Percentiles rank a stretch among this genome's conserved stretches.
phyloP scores from a whole-genome alignment of 441 rosid species.

The Pelargonium fulgidum region DNA sequence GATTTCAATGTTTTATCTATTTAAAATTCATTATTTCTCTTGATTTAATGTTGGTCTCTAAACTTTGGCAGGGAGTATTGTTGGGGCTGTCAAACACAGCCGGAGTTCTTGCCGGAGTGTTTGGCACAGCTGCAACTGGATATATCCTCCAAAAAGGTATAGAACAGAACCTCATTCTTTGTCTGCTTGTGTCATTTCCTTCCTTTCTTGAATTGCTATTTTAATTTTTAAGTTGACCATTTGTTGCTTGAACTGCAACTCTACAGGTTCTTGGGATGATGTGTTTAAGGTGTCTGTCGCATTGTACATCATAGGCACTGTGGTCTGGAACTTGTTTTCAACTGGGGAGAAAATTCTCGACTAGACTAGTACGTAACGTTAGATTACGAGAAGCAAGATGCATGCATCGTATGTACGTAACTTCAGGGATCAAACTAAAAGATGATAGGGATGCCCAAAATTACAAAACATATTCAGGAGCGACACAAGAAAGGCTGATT shows the following conservation, averaged over 20 bases:
- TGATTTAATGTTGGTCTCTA: slow-evolving; percentile 17
- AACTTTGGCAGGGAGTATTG: slow-evolving; percentile 72
- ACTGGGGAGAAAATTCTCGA: slow-evolving; percentile 93
- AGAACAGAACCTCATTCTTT: background rate
- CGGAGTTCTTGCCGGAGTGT: slow-evolving; percentile 94
- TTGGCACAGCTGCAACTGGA: slow-evolving; percentile 96
- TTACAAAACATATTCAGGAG: background rate
- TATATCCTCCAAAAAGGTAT: slow-evolving; percentile 90
- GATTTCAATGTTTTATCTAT: background rate
- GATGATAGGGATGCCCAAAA: background rate
- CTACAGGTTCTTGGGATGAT: slow-evolving; percentile 91
- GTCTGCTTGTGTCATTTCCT: background rate
- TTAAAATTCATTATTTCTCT: background rate
- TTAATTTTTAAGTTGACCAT: slow-evolving; percentile 3
- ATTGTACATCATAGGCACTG: slow-evolving; percentile 71
- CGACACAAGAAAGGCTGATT: background rate
- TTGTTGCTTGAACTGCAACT: slow-evolving; percentile 9
- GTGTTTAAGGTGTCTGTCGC: slow-evolving; percentile 87
- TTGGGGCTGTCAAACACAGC: slow-evolving; percentile 95
- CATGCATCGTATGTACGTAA: background rate
- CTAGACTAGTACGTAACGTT: slow-evolving; percentile 22
- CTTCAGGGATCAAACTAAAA: too few relatives aligned
- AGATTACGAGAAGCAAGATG: background rate
- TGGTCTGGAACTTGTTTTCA: slow-evolving; percentile 90
- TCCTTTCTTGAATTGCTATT: background rate